Evolutionary conservation across 805 yeast genomes (phyloP).

Genomic region (Lachancea lanzarotensis): DNA sequence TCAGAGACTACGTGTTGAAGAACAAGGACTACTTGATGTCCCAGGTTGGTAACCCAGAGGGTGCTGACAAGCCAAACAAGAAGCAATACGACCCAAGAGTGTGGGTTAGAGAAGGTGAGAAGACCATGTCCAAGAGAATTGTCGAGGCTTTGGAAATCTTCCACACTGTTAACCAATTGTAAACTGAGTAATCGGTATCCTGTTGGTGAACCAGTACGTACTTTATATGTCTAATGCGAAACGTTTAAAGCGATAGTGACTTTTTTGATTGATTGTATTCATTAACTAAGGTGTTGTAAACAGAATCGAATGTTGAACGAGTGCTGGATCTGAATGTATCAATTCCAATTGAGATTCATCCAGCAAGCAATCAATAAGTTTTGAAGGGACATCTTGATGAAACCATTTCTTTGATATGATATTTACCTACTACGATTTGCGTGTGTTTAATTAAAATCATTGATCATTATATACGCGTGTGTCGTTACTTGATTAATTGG

Average conservation of each 20-base stretch:
- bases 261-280: too few species aligned
- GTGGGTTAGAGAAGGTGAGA: slow-evolving; percentile 99
- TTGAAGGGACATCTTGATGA: too few species aligned
- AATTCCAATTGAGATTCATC: too few species aligned
- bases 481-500: too few species aligned
- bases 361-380: too few species aligned
- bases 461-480: too few species aligned
- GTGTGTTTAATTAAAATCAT: too few species aligned
- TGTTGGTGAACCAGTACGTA: not conserved
- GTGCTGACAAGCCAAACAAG: slow-evolving; percentile 99
- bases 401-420: too few species aligned
- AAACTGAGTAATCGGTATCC: not conserved
- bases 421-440: too few species aligned
- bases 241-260: not conserved
- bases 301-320: too few species aligned
- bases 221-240: slow-evolving; percentile 8
- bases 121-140: slow-evolving; percentile 89
- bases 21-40: slow-evolving; percentile 90
- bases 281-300: too few species aligned
- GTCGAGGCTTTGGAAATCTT: slow-evolving; percentile 76
- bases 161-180: slow-evolving; percentile 54
- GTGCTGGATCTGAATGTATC: too few species aligned
- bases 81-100: slow-evolving; percentile 99
- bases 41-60: slow-evolving; percentile 98
- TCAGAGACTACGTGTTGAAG: slow-evolving; percentile 92